Percentiles rank a stretch among this genome's conserved stretches.
Evolutionary conservation across 176 grass and related monocot genomes (phyloP).

Genomic region (Pharus latifolius): DNA sequence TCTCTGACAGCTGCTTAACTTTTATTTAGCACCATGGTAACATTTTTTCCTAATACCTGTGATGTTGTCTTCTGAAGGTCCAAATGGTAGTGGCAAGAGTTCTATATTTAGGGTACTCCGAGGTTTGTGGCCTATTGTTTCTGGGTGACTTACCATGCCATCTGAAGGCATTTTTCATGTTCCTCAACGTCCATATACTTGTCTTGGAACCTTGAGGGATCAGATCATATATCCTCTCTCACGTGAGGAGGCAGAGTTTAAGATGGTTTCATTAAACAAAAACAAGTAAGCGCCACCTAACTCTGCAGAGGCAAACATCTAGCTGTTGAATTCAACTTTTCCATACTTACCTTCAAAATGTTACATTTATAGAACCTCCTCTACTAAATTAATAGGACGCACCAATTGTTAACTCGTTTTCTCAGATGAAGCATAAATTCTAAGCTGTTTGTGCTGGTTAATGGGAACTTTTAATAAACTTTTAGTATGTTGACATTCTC

Average conservation of each 20-base stretch:
- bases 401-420: not conserved
- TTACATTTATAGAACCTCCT: not conserved
- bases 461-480: not conserved
- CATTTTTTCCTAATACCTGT: constrained; percentile 13
- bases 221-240: constrained; percentile 96
- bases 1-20: not conserved
- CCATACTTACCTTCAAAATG: not conserved
- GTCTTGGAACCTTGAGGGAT: constrained; percentile 91
- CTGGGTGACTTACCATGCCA: constrained; percentile 65
- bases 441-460: not conserved
- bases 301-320: too few relatives aligned
- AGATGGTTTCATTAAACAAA: constrained; percentile 33
- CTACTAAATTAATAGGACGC: not conserved
- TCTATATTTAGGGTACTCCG: constrained; percentile 90
- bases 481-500: not conserved
- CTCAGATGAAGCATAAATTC: not conserved
- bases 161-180: constrained; percentile 68
- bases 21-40: not conserved
- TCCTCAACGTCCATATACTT: constrained; percentile 87
- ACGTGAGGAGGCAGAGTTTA: constrained; percentile 63
- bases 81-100: constrained; percentile 98
- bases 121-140: constrained; percentile 80
- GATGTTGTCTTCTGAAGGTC: constrained; percentile 44
- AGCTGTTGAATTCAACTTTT: not conserved
- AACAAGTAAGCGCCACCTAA: constrained; percentile 40